Conservation (phyloP, 768 basidiomycete genomes). For the Pleurotus ostreatus region DNA sequence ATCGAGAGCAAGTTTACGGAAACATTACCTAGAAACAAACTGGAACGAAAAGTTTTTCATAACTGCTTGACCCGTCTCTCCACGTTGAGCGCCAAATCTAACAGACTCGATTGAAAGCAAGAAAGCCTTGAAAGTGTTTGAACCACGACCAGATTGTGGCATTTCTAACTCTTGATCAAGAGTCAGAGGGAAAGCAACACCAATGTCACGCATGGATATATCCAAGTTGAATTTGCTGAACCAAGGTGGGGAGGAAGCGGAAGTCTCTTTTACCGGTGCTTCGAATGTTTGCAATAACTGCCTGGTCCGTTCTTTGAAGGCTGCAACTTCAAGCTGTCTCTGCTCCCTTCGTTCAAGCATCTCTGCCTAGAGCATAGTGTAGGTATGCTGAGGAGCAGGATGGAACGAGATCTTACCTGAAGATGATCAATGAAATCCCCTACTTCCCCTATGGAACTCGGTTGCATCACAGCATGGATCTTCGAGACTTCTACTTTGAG, state of each 20-base stretch:
- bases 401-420: constrained; percentile 45
- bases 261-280: constrained; percentile 42
- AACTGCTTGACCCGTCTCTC: constrained; percentile 72
- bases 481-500: constrained; percentile 62
- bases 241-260: constrained; percentile 42
- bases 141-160: constrained; percentile 36
- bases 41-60: constrained; percentile 79
- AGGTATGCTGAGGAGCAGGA: background rate
- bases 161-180: constrained; percentile 55
- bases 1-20: background rate
- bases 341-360: constrained; percentile 69
- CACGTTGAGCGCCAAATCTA: constrained; percentile 66
- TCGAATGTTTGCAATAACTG: constrained; percentile 75
- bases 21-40: constrained; percentile 69
- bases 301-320: constrained; percentile 80
- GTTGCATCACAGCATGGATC: constrained; percentile 91
- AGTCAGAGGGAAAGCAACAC: constrained; percentile 86
- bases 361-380: constrained; percentile 50
- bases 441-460: constrained; percentile 86
- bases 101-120: constrained; percentile 79
- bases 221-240: constrained; percentile 51
- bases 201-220: constrained; percentile 62
- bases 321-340: constrained; percentile 71
- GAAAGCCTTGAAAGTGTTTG: constrained; percentile 66
- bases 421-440: constrained; percentile 86